Conservation (phyloP, 768 basidiomycete species). For the Lactarius sp. region DNA sequence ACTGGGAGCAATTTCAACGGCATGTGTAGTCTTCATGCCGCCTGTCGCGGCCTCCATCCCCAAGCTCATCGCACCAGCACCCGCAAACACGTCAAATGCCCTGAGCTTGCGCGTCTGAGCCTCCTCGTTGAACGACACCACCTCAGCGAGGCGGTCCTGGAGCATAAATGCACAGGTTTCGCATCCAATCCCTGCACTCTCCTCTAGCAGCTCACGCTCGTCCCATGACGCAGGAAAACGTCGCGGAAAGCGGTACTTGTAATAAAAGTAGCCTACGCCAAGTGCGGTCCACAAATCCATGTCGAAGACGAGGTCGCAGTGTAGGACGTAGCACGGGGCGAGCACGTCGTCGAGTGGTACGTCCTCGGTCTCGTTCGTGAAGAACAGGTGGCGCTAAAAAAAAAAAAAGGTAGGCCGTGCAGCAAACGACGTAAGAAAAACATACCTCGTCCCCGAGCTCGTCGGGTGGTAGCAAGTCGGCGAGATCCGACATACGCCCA, state of each 20-base stretch:
- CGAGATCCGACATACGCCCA: constrained; percentile 44
- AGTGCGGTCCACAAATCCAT: constrained; percentile 24
- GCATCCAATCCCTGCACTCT: constrained; percentile 44
- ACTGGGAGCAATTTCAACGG: constrained; percentile 71
- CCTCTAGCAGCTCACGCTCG: constrained; percentile 32
- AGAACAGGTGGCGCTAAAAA: constrained; percentile 54
- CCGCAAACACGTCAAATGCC: constrained; percentile 42
- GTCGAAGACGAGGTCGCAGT: constrained; percentile 32
- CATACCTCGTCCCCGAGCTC: constrained; percentile 55
- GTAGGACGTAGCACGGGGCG: constrained; percentile 45
- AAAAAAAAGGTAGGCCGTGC: not conserved
- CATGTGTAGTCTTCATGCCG: constrained; percentile 55
- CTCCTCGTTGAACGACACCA: constrained; percentile 32
- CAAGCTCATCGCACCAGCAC: constrained; percentile 55
- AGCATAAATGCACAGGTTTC: constrained; percentile 36
- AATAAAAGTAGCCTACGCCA: constrained; percentile 49
- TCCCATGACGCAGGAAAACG: constrained; percentile 33
- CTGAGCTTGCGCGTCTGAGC: constrained; percentile 29
- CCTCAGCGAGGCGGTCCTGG: constrained; percentile 20
- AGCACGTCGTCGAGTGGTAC: constrained; percentile 40
- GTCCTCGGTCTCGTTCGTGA: constrained; percentile 45
- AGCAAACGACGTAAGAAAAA: not conserved
- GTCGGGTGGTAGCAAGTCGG: constrained; percentile 36
- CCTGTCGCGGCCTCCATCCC: constrained; percentile 49
- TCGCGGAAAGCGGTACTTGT: constrained; percentile 46